Evolutionary conservation across 2,329 filamentous ascomycete genomes (phyloP).

Genomic region (Parascedosporium putredinis): DNA sequence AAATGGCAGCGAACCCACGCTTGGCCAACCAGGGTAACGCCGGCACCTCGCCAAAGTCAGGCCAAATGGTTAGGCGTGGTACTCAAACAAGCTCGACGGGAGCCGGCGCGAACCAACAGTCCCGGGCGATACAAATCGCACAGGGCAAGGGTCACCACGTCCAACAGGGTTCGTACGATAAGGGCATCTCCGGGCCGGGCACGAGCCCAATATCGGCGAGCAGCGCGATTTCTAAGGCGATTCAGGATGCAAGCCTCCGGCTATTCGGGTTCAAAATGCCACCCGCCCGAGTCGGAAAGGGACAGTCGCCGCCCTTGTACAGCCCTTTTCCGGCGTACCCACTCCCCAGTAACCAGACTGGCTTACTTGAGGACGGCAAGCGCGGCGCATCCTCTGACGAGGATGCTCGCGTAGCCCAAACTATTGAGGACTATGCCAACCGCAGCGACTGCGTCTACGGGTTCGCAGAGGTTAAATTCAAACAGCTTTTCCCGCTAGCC

Average conservation of each 20-base stretch:
- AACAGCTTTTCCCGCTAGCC: constrained; percentile 82
- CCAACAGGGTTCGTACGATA: constrained; percentile 71
- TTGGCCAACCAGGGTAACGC: constrained; percentile 18
- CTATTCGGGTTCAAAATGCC: constrained; percentile 63
- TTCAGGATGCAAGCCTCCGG: constrained; percentile 79
- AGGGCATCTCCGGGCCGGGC: constrained; percentile 42
- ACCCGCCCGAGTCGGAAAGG: constrained; percentile 50
- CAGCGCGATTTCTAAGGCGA: constrained; percentile 86
- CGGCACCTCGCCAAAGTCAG: constrained; percentile 40
- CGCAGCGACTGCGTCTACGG: constrained; percentile 93
- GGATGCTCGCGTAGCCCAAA: constrained; percentile 65
- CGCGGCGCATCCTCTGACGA: constrained; percentile 56
- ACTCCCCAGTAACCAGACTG: constrained; percentile 47
- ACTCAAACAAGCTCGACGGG: constrained; percentile 58
- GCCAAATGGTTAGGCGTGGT: constrained; percentile 60
- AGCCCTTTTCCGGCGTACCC: constrained; percentile 80
- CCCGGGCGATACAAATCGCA: constrained; percentile 65
- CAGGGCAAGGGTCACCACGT: constrained; percentile 61
- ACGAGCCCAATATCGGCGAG: constrained; percentile 58
- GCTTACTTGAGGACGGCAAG: constrained; percentile 58
- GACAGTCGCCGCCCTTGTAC: constrained; percentile 66
- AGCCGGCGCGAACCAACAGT: constrained; percentile 56
- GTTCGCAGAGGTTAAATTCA: constrained; percentile 97
- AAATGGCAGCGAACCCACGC: constrained; percentile 74
- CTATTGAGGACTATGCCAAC: constrained; percentile 85